Evolutionary conservation across 129 eudicot genomes (phyloP).

Genomic region (Flaveria brownii): DNA sequence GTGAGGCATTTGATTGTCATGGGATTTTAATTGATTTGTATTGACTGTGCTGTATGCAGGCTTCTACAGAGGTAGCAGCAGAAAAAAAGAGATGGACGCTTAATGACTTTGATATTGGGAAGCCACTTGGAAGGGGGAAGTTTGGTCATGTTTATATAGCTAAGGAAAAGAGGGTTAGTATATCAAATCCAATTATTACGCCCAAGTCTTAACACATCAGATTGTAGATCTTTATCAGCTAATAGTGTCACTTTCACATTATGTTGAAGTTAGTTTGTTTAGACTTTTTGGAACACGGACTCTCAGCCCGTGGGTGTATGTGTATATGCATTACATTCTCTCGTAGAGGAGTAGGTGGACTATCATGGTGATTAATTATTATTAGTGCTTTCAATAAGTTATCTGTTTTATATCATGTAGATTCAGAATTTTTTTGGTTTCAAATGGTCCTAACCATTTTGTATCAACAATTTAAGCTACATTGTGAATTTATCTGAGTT

Average conservation of each 20-base stretch:
- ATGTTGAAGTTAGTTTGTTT: too few relatives aligned
- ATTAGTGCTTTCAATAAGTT: too few relatives aligned
- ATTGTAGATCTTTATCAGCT: background rate
- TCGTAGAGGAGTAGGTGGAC: too few relatives aligned
- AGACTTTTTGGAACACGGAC: too few relatives aligned
- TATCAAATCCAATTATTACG: too few relatives aligned
- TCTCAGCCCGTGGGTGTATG: too few relatives aligned
- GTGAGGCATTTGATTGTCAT: background rate
- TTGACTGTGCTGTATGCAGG: constrained; percentile 36
- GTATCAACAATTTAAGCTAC: background rate
- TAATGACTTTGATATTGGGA: constrained; percentile 83
- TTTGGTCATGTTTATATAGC: constrained; percentile 96
- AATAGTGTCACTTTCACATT: background rate
- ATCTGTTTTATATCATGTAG: too few relatives aligned
- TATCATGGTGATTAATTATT: too few relatives aligned
- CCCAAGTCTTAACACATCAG: too few relatives aligned
- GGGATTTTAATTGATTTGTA: background rate
- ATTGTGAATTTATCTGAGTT: background rate
- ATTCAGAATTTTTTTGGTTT: background rate
- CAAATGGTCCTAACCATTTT: background rate
- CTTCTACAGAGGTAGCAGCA: constrained; percentile 48
- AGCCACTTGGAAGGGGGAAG: constrained; percentile 92
- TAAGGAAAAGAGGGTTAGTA: constrained; percentile 83
- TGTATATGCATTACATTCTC: too few relatives aligned
- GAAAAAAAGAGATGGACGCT: constrained; percentile 86